These are phyloP conservation scores for Starmerella apicola DNA, from an alignment of 805 yeast species.

Conservation along the genomic window DNA sequence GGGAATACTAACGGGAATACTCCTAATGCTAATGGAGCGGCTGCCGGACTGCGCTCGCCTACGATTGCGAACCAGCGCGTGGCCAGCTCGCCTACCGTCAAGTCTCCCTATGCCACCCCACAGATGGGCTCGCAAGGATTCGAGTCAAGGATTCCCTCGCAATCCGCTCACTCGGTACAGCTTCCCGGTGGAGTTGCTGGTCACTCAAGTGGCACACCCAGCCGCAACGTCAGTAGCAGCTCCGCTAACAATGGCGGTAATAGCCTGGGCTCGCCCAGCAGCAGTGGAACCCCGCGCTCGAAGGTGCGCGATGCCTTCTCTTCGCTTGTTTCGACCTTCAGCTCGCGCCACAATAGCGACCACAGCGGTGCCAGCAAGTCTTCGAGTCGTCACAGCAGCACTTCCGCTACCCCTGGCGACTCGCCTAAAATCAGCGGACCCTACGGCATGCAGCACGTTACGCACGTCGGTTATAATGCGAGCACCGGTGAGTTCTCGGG, in stretches of 20 bases:
- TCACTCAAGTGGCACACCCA: neutral
- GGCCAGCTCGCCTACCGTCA: constrained; percentile 1
- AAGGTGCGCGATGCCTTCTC: constrained; percentile 14
- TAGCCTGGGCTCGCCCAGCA: no score
- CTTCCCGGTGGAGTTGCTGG: neutral
- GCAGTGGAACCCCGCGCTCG: constrained; percentile 2
- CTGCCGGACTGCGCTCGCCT: no score
- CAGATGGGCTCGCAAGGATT: no score
- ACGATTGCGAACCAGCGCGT: neutral
- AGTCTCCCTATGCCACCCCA: no score
- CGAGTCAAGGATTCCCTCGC: no score
- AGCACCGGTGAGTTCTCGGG: constrained; percentile 83
- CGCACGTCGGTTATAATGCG: constrained; percentile 86
- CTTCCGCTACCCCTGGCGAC: neutral
- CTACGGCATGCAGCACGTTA: constrained; percentile 76
- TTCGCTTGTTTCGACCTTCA: constrained; percentile 12
- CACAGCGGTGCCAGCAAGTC: neutral
- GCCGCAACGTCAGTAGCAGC: neutral
- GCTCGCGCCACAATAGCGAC: neutral
- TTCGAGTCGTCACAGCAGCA: neutral
- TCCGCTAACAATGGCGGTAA: no score
- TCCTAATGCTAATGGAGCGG: no score
- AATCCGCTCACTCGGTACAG: no score
- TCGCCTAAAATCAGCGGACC: constrained; percentile 61
- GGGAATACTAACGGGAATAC: no score